Evolutionary conservation across 2,329 filamentous ascomycete genomes (phyloP), one percentile per base, ranked within the genome.

Genomic region (Aspergillus amoenus): DNA sequence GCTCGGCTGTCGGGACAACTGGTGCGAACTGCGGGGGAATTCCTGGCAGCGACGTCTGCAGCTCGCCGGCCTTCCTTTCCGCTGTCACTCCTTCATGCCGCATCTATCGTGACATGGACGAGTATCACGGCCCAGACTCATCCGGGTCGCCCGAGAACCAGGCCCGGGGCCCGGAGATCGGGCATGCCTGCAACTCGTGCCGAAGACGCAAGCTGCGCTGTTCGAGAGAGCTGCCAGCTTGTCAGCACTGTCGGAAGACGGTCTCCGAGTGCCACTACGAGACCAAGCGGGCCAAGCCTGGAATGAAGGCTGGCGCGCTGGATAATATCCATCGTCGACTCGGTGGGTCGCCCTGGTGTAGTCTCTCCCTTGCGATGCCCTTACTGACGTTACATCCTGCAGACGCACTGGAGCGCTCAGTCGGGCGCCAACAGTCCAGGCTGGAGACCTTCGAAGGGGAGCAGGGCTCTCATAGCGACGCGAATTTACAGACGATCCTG

Each of bases 271-370:
- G 73, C 53, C 47, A 67, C 9, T 76, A 75, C 53, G 66, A 71
- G 22, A 52, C 62, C 2, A 73, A 70, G 56, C 66, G 67, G 32
- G 64, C 62, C 2, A 76, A 73, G 55, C 75, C 75, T 4, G 73
- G 74, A 3, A 66, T 77, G 55, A 76, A 75, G 57, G 61, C 65
- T 9, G 75, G 75, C 1, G 74, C 72, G 1, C 66, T 77, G 22
- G 73, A 76, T 37, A 70, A 65, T 34, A 56, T 76, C 21, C 73
- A 73, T 49, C 61, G 66, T 52, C 64, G 74, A 57, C 49, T 64
- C 18, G 58, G 61, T 76, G 21, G 68, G 30, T 22, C 27, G 27
- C 24, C 2, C 5, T 3, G 9, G 32, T 17, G 30, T 13, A 4
- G 22, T 41, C 30, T 12, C 12, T n/a, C 9, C 21, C 6, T 15